These are phyloP conservation scores for Diutina pseudorugosa DNA, from an alignment of 1,139 yeast genomes.

Conservation along the genomic window DNA sequence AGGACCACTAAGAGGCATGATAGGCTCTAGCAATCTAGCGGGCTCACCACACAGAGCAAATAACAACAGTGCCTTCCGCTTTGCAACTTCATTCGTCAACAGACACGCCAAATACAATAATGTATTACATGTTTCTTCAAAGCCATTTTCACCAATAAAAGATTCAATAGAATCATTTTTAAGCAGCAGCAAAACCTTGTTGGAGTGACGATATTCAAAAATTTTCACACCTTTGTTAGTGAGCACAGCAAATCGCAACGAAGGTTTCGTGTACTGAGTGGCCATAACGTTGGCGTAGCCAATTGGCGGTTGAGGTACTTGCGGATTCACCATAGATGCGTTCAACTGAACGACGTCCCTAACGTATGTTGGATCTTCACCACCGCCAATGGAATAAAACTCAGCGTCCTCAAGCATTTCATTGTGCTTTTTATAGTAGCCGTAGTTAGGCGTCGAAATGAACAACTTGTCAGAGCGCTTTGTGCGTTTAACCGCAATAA, in stretches of 20 bases:
- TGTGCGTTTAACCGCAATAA: constrained; percentile 38
- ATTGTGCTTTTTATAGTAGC: constrained; percentile 58
- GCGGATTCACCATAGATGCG: constrained; percentile 58
- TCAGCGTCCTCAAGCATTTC: constrained; percentile 77
- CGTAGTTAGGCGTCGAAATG: constrained; percentile 75
- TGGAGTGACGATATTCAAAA: constrained; percentile 71
- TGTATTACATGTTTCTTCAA: constrained; percentile 74
- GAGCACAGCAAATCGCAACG: constrained; percentile 64
- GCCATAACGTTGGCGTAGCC: constrained; percentile 81
- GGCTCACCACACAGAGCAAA: constrained; percentile 46
- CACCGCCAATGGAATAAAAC: constrained; percentile 45
- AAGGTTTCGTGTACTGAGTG: constrained; percentile 58
- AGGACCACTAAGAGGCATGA: neutral
- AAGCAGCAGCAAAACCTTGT: constrained; percentile 57
- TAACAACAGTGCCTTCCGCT: constrained; percentile 36
- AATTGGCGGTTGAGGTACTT: constrained; percentile 36
- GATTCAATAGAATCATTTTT: constrained; percentile 44
- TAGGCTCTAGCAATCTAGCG: constrained; percentile 27
- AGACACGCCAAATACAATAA: constrained; percentile 77
- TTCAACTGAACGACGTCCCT: constrained; percentile 66
- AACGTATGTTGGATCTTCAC: constrained; percentile 26
- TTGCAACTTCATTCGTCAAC: constrained; percentile 40
- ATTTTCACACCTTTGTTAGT: constrained; percentile 71
- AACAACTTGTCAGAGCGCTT: constrained; percentile 43
- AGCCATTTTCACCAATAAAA: constrained; percentile 37